phyloP scores from a whole-genome alignment of 352 stramenopile species.

The Salisapilia sapeloensis region DNA sequence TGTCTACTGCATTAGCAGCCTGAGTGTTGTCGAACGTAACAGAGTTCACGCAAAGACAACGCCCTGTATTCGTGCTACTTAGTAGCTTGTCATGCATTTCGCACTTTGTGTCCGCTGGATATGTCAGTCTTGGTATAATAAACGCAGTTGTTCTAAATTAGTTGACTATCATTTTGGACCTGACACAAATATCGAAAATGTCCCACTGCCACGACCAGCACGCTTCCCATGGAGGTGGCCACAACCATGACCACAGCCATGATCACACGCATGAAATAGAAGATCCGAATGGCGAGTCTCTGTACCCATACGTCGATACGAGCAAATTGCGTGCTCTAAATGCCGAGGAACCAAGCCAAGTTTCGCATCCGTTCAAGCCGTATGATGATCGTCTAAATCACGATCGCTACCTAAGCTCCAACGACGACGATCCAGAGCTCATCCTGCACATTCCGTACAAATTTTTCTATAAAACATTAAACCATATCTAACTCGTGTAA shows the following conservation, averaged over 20 bases:
- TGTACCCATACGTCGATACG: conserved; percentile 75
- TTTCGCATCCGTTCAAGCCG: conserved; percentile 65
- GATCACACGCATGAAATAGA: conserved; percentile 48
- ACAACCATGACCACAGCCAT: conserved; percentile 41
- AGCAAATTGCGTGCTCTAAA: conserved; percentile 77
- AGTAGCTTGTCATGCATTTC: too few relatives aligned
- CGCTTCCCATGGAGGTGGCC: conserved; percentile 13
- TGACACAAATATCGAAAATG: too few relatives aligned
- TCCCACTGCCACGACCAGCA: conserved; percentile 24
- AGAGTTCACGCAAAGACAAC: background rate
- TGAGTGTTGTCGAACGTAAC: too few relatives aligned
- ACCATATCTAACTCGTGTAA: background rate
- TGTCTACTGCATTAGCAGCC: background rate
- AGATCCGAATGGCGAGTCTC: conserved; percentile 53
- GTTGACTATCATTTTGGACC: too few relatives aligned
- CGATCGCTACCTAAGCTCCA: conserved; percentile 46
- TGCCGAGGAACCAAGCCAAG: conserved; percentile 33
- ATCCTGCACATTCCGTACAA: conserved; percentile 62
- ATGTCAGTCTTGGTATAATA: too few relatives aligned
- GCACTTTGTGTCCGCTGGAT: too few relatives aligned
- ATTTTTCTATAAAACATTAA: too few relatives aligned
- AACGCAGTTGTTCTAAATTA: too few relatives aligned
- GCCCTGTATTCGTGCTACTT: too few relatives aligned
- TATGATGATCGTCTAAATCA: conserved; percentile 54
- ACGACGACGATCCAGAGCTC: conserved; percentile 72